phyloP scores from a whole-genome alignment of 2,329 filamentous ascomycete genomes.

The Xylaria multiplex region DNA sequence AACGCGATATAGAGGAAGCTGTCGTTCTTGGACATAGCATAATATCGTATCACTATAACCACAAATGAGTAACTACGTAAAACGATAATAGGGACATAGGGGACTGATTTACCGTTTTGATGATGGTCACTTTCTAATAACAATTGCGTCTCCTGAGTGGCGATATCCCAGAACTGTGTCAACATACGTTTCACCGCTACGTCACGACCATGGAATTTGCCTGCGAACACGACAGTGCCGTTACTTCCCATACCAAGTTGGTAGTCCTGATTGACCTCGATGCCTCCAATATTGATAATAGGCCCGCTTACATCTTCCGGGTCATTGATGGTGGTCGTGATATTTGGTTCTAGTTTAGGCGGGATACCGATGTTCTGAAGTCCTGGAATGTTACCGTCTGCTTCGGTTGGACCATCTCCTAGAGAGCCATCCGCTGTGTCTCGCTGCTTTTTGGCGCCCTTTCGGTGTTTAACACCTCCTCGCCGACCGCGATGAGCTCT shows the following conservation, averaged over 20 bases:
- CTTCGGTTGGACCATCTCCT: slow-evolving; percentile 54
- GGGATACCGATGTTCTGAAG: slow-evolving; percentile 67
- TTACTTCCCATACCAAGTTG: slow-evolving; percentile 86
- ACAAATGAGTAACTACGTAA: slow-evolving; percentile 40
- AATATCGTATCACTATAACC: slow-evolving; percentile 85
- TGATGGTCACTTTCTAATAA: slow-evolving; percentile 95
- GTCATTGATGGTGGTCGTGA: slow-evolving; percentile 66
- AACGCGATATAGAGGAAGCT: slow-evolving; percentile 96
- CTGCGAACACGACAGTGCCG: slow-evolving; percentile 94
- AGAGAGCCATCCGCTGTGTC: slow-evolving; percentile 62
- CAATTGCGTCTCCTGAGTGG: slow-evolving; percentile 90
- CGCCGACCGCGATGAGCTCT: slow-evolving; percentile 77
- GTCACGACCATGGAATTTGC: slow-evolving; percentile 91
- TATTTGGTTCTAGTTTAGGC: slow-evolving; percentile 68
- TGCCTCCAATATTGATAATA: slow-evolving; percentile 69
- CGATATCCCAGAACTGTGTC: slow-evolving; percentile 94
- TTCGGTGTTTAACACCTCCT: slow-evolving; percentile 74
- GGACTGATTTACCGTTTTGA: slow-evolving; percentile 70
- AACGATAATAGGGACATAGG: neutral
- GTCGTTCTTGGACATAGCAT: slow-evolving; percentile 86
- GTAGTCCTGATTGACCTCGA: slow-evolving; percentile 71
- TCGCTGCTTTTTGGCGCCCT: slow-evolving; percentile 65
- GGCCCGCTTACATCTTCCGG: slow-evolving; percentile 69
- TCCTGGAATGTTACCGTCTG: slow-evolving; percentile 66
- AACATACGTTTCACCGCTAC: slow-evolving; percentile 98